Evolutionary conservation across 1,139 yeast genomes (phyloP), one percentile per base, ranked within the genome.

Genomic region (Geotrichum reessii): DNA sequence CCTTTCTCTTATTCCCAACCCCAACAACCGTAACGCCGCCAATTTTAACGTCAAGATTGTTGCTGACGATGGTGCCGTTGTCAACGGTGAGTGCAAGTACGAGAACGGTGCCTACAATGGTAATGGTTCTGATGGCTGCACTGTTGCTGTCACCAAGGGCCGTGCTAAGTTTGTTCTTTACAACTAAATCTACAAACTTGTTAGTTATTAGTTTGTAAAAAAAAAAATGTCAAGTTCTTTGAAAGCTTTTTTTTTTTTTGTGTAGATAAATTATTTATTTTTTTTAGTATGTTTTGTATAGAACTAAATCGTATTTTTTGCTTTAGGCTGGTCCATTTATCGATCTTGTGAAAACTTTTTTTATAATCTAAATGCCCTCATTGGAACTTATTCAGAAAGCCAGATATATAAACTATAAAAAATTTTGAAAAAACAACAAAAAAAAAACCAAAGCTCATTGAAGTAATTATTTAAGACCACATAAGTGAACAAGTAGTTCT

Each of bases 1-100:
- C 82, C 79, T 93, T 70, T 89, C 97, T 21, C 79, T 93, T 76
- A 89, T 91, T 76, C 97, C 97, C 75, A 91, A 92, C 79, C 96
- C 97, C 71, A 90, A 90, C 84, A 89, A 89, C 81, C 69, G 74
- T 55, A 74, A 80, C 53, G 75, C 91, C 62, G 87, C 93, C 70
- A 91, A 89, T 82, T 93, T 49, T 50, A 88, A 83, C 71, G 87
- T 93, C 67, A 86, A 86, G 79, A 91, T 93, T 70, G 95, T 82
- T 64, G 92, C 90, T 66, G 77, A 74, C 28, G 84, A 81, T 57
- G 89, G 84, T 62, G 77, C 86, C 48, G 68, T 77, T 58, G 83
- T 89, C 63, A 78, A 77, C 69, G 97, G 97, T 68, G 77, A 79
- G 59, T 92, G 99, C 79, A 77, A 78, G 56, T 92, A 91, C 79